Conservation (phyloP, 768 basidiomycete species). For the Podaxis sp. region DNA sequence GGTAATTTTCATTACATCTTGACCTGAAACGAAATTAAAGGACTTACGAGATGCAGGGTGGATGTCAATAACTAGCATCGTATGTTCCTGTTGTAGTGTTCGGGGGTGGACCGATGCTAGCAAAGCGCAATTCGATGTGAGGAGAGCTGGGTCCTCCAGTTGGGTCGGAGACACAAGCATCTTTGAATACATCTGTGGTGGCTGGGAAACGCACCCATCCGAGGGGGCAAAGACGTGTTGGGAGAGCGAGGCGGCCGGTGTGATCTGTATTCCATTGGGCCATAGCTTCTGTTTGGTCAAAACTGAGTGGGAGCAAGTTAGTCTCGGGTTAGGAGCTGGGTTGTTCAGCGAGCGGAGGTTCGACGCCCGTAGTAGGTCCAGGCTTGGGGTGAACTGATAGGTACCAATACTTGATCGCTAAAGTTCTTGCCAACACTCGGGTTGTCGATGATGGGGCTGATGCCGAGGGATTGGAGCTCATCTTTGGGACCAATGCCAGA, state of each 20-base stretch:
- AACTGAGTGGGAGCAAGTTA: neutral
- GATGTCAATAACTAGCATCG: neutral
- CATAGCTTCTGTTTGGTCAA: neutral
- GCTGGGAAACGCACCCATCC: conserved; percentile 11
- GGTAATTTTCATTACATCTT: neutral
- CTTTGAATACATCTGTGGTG: conserved; percentile 7
- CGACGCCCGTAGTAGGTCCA: neutral
- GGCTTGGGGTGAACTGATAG: neutral
- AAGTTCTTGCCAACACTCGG: conserved; percentile 18
- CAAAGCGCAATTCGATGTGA: conserved; percentile 11
- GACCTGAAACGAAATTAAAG: too few species aligned
- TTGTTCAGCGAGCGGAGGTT: too few species aligned
- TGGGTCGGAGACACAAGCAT: neutral
- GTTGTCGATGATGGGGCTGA: conserved; percentile 12
- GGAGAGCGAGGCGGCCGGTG: conserved; percentile 9
- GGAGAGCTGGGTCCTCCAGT: conserved; percentile 10
- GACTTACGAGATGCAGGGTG: neutral
- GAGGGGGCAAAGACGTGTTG: neutral
- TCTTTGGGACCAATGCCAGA: conserved; percentile 18
- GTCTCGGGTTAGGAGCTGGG: too few species aligned
- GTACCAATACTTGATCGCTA: conserved; percentile 9
- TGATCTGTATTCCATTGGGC: neutral
- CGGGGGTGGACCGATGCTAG: neutral
- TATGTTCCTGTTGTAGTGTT: neutral
- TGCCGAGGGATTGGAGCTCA: conserved; percentile 10